These are phyloP conservation scores for Talaromyces rugulosus DNA, from an alignment of 2,329 filamentous ascomycete species.

Conservation along the genomic window DNA sequence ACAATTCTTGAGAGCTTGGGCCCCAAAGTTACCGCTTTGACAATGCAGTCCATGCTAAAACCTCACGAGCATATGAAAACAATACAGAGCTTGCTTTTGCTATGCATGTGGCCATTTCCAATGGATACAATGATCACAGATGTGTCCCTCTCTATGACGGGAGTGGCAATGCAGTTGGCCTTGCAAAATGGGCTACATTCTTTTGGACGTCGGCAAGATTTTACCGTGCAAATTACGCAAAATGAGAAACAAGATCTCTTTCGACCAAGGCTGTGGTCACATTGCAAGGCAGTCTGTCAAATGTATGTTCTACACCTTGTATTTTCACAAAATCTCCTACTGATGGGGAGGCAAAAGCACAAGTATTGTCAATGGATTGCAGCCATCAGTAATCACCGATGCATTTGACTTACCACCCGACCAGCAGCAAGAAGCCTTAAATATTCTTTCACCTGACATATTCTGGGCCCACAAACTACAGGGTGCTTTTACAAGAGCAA, in stretches of 20 bases:
- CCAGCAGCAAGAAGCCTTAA: not conserved
- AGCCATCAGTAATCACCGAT: not conserved
- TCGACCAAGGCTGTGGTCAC: not conserved
- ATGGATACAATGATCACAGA: not conserved
- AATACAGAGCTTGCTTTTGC: not conserved
- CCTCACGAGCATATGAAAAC: not conserved
- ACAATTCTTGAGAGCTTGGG: not conserved
- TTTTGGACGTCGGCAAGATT: constrained; percentile 3
- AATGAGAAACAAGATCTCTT: not conserved
- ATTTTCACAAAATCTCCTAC: not conserved
- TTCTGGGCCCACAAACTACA: not conserved
- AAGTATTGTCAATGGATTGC: not conserved
- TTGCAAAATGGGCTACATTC: not conserved
- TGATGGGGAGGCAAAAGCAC: not conserved
- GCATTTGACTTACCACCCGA: not conserved
- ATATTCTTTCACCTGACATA: not conserved
- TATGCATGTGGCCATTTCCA: not conserved
- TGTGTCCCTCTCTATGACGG: not conserved
- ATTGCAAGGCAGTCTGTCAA: constrained; percentile 1
- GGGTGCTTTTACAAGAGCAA: not conserved
- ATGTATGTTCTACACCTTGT: not conserved
- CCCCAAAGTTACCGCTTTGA: not conserved
- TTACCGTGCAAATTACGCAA: not conserved
- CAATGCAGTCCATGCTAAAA: not conserved
- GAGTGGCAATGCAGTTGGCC: not conserved